Evolutionary conservation across 1,139 yeast genomes (phyloP), one percentile per base, ranked within the genome.

Genomic region (Blastobotrys petasosporus): DNA sequence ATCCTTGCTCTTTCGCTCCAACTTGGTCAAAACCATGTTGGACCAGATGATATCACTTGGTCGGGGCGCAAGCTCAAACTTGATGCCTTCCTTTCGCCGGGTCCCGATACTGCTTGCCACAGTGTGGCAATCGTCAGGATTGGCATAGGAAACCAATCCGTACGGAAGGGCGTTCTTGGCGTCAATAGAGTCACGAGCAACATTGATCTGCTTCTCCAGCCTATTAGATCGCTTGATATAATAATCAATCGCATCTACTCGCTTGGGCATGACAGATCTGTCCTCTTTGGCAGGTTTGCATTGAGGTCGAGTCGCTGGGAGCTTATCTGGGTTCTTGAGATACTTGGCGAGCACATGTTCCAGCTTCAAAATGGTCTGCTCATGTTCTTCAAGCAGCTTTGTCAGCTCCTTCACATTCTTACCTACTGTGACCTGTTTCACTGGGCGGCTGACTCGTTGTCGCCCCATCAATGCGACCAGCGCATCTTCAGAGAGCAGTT

Each of bases 41-140:
- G 54, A 51, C 73, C 73, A 69, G 16, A 69, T 56, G 33, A 69
- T 59, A 46, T 66, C 70, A 12, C 59, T 59, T 0, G 71, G 68
- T 9, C 62, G 53, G 0, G 72, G 70, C 0, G 72, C 70, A 20
- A 64, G 50, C 23, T 50, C 54, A 6, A 55, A 45, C 9, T 41
- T 46, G n/a, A 56, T 43, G 8, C 56, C 56, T 15, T 47, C 45
- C 33, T 46, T 43, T 7, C 55, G 44, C 3, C 47, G 45, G 12
- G 45, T 45, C 4, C 52, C 50, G 11, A 42, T 39, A 10, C 47
- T 41, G 32, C 50, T 49, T n/a, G 64, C 66, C 6, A 60, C 59
- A 0, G 37, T 33, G 39, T 63, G 65, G 29, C 65, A 59, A 44
- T 59, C 60, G 25, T 56, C 57, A 32, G 56, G 60, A 1, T 60